Evolutionary conservation across 192 early-diverging fungal species (phyloP).

Genomic region (Cladochytrium replicatum): DNA sequence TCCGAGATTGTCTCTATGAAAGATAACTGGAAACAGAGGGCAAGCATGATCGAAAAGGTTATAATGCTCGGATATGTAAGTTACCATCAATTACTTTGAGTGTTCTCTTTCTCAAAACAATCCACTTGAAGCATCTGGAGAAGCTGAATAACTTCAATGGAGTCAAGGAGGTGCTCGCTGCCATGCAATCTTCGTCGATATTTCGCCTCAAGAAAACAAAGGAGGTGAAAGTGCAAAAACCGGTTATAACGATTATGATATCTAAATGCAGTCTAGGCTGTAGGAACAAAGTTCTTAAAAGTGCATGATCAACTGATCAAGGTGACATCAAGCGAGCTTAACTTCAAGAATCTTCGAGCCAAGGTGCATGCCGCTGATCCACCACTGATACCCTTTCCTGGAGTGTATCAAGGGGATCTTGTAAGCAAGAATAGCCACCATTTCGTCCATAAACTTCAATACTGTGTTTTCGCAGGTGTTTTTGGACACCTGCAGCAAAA

Average conservation of each 20-base stretch:
- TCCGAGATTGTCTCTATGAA: constrained; percentile 39
- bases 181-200: constrained; percentile 38
- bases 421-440: constrained; percentile 8
- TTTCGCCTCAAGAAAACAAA: constrained; percentile 50
- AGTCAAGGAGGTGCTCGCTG: constrained; percentile 46
- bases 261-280: no score
- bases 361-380: constrained; percentile 37
- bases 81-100: constrained; percentile 4
- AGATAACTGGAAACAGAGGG: constrained; percentile 33
- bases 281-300: constrained; percentile 34
- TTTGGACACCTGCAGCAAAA: constrained; percentile 40
- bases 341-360: constrained; percentile 44
- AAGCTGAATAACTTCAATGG: constrained; percentile 50
- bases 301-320: constrained; percentile 33
- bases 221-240: constrained; percentile 6
- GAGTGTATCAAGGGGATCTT: constrained; percentile 48
- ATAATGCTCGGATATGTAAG: constrained; percentile 28
- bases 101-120: background rate
- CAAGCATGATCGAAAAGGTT: constrained; percentile 32
- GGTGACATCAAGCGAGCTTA: constrained; percentile 39
- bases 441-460: background rate
- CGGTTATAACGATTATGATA: no score
- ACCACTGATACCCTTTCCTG: constrained; percentile 50
- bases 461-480: constrained; percentile 21
- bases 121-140: constrained; percentile 25